Base-by-base conservation (phyloP, 805 yeast species). In the Maudiozyma turicensis region DNA sequence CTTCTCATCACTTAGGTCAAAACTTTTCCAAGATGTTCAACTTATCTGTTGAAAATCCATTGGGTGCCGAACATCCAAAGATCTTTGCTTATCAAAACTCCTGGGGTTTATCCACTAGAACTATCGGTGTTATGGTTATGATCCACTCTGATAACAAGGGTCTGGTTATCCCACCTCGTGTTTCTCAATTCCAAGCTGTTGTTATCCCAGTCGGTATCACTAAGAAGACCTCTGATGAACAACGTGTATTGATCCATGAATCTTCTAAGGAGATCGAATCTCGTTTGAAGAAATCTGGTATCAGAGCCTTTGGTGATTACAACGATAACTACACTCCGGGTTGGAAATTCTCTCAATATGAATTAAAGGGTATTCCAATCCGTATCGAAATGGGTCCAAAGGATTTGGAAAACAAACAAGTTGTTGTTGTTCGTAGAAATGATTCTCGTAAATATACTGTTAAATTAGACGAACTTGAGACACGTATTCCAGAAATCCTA, bases 41-140 rank as follows among this genome's bases (percentile, higher is more conserved):
- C 73, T 88, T 93, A 58, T 73, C 84, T 39, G 99, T 95, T 46
- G 99, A 93, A 73, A 86, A 88, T 69, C 99, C 99, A 58, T 85
- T 84, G 52, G 96, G 96, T 47, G 64, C 84, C 20, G 95, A 86
- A 52, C 81, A 84, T 66, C 95, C 93, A 64, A 86, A 88, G 73
- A 73, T 90, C 46, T 80, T 74, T 60, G 96, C 93, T 34, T 88
- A 82, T 80, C 99, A 93, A 75, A 93, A 95, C 76, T 90, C 97
- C 10, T 93, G 99, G 99, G 99, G 99, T 72, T 74, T 93, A 60
- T 90, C 97, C 45, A 93, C 99, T 51, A 87, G 99, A 73, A 93
- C 86, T 56, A 90, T 93, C 67, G 99, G 99, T 77, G 99, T 95
- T 58, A 93, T 93, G 98, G 89, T 88, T 52, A 93, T 93, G 99